Percentiles rank a stretch among this genome's conserved stretches.
Conservation (phyloP, 345 rosid genomes). For the Heritiera littoralis region DNA sequence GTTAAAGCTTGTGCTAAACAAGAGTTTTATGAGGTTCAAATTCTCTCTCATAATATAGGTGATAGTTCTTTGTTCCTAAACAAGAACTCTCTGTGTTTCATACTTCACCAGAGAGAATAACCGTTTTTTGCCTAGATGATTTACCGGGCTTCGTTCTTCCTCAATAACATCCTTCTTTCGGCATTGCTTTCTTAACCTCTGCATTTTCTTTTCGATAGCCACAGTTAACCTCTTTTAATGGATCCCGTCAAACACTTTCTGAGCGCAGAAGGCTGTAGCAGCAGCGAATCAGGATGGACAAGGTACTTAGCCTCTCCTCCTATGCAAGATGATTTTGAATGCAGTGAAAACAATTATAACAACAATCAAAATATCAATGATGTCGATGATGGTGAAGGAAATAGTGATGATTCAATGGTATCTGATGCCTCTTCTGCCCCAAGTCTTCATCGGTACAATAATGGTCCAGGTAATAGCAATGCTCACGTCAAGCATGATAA, state of each 20-base stretch:
- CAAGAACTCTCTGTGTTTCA: no score
- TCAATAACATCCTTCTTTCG: neutral
- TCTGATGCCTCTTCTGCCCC: conserved; percentile 82
- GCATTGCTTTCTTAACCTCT: neutral
- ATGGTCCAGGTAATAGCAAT: conserved; percentile 20
- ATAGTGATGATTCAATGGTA: conserved; percentile 79
- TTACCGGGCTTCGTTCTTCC: neutral
- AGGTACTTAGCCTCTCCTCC: conserved; percentile 58
- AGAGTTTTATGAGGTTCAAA: no score
- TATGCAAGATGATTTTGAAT: conserved; percentile 46
- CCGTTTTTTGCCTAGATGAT: neutral
- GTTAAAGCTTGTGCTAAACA: conserved; percentile 20
- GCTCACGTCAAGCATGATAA: conserved; percentile 27
- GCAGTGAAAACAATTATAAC: conserved; percentile 33
- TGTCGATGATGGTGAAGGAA: conserved; percentile 38
- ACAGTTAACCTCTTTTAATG: conserved; percentile 20
- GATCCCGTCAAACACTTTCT: conserved; percentile 37
- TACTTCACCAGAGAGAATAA: no score
- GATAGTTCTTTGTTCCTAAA: no score
- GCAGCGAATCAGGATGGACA: conserved; percentile 88
- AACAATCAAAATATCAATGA: conserved; percentile 17
- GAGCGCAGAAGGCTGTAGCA: conserved; percentile 65
- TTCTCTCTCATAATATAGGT: neutral
- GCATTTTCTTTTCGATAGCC: neutral
- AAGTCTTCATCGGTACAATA: conserved; percentile 34